Evolutionary conservation across 225 moss, liverwort and hornwort genomes (phyloP), one percentile per base, ranked within the genome.

Genomic region (Bryoerythrophyllum caledonicum): DNA sequence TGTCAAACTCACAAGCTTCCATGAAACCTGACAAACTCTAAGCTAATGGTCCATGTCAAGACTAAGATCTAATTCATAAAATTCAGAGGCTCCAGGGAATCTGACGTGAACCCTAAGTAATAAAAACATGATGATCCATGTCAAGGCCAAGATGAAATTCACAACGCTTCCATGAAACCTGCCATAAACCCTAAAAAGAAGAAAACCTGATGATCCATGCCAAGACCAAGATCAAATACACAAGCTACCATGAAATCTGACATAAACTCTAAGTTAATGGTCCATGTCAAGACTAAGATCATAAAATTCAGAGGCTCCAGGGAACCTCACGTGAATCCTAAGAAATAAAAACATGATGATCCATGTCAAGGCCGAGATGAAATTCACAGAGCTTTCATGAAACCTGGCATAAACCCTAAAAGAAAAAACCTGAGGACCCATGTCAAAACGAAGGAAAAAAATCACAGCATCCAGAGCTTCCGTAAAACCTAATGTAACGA

Each of bases 161-260:
- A 10, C 12, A 80, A 1, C 68, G n/a, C 26, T 27, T 48, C 38
- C 73, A 30, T 8, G 21, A 59, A 74, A 49, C 64, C 59, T 46
- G 62, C 19, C 25, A 26, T 71, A 71, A 79, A 79, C 68, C 77
- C 66, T 78, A 77, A 74, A 38, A 15, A 38, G 27, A 24, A 38
- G n/a, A 70, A 66, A 23, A 52, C 67, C 64, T 52, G 21, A 10
- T 40, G 40, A 40, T 40, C 40, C 40, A 40, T 10, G 40, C 10
- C 11, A 40, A 40, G 0, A 34, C 34, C 34, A 34, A 34, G 34
- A 34, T 34, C 34, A 6, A 40, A 11, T 40, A 10, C 10, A 40
- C 10, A 40, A 40, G 11, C 11, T 40, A 10, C 40, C 40, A 40
- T 11, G 40, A 40, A 40, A 40, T 10, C 10, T 40, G 40, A 44